phyloP scores from a whole-genome alignment of 345 rosid species.

The Fremontodendron californicum region DNA sequence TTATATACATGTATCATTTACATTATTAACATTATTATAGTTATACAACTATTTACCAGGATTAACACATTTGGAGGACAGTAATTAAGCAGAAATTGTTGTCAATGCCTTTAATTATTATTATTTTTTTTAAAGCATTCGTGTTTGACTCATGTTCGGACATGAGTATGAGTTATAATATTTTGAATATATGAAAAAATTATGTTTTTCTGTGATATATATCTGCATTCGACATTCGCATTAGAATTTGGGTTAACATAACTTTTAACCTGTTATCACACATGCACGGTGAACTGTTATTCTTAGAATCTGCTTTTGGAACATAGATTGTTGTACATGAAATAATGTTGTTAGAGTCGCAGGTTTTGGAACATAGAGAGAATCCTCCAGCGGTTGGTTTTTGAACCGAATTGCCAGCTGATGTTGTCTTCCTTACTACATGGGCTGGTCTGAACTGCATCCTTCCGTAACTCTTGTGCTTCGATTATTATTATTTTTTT shows the following conservation, averaged over 20 bases:
- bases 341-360: background rate
- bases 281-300: no score
- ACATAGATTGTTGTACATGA: background rate
- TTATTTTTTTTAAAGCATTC: no score
- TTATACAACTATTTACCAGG: background rate
- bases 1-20: background rate
- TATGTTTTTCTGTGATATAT: no score
- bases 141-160: no score
- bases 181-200: no score
- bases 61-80: conserved; percentile 1
- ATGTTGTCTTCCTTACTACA: background rate
- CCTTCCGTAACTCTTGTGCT: background rate
- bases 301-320: background rate
- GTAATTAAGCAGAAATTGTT: background rate
- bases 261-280: background rate
- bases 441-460: background rate
- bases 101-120: background rate
- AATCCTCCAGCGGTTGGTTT: background rate
- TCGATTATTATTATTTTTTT: background rate
- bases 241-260: no score
- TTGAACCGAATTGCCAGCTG: background rate
- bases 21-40: background rate
- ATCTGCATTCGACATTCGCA: no score
- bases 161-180: no score
- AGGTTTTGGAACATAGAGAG: background rate